These are phyloP conservation scores for Aspergillus sp. DNA, from an alignment of 2,329 filamentous ascomycete species.

Conservation along the genomic window DNA sequence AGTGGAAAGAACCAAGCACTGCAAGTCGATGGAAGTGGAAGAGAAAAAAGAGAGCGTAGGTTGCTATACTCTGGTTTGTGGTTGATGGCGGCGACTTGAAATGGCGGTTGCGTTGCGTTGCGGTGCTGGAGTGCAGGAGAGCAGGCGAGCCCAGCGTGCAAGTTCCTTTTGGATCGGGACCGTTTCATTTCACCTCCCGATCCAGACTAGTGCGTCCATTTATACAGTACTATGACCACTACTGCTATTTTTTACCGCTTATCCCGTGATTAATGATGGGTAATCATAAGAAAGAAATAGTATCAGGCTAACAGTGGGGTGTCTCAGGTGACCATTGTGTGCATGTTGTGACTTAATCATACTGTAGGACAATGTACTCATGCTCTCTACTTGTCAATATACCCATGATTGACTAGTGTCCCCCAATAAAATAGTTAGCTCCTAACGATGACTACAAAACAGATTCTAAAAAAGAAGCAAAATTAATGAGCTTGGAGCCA, in stretches of 20 bases:
- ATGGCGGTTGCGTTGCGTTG: conserved; percentile 19
- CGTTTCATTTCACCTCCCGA: conserved; percentile 16
- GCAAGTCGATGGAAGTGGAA: conserved; percentile 3
- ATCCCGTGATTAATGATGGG: too few relatives aligned
- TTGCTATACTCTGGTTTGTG: conserved; percentile 10
- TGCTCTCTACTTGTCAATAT: too few relatives aligned
- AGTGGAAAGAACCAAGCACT: conserved; percentile 1
- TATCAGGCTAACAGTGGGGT: too few relatives aligned
- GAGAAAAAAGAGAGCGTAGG: conserved; percentile 1
- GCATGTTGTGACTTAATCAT: too few relatives aligned
- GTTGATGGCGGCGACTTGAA: conserved; percentile 17
- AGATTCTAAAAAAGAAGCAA: conserved; percentile 27
- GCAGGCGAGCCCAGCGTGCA: conserved; percentile 23
- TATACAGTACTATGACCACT: background rate
- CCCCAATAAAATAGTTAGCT: too few relatives aligned
- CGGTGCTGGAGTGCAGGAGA: conserved; percentile 17
- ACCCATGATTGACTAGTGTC: too few relatives aligned
- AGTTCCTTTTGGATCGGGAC: conserved; percentile 10
- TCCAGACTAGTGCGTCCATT: conserved; percentile 9
- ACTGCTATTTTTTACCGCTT: background rate
- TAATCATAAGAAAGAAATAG: background rate
- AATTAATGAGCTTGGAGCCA: conserved; percentile 64
- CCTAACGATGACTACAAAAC: background rate
- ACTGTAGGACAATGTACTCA: too few relatives aligned
- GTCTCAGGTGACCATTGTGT: too few relatives aligned